Evolutionary conservation across 2,329 filamentous ascomycete species (phyloP).

Genomic region (Dothideomycetidae sp.): DNA sequence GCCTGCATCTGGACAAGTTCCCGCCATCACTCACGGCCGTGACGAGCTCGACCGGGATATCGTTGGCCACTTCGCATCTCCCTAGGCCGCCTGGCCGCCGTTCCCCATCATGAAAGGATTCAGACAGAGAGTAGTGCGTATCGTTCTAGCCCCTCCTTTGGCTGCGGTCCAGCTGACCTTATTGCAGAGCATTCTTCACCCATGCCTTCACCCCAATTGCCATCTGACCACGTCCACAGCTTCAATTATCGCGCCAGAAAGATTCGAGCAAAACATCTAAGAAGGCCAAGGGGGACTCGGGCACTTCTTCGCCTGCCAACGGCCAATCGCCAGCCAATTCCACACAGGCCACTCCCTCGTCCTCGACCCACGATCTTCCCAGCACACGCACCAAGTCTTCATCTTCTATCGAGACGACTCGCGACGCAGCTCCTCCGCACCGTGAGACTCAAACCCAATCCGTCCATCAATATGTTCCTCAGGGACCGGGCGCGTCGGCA

Average conservation of each 20-base stretch:
- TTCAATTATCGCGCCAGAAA: conserved; percentile 35
- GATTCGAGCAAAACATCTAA: conserved; percentile 60
- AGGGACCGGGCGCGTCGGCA: neutral
- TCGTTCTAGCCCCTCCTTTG: conserved; percentile 5
- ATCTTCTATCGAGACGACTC: conserved; percentile 28
- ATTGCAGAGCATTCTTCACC: conserved; percentile 12
- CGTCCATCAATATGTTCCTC: conserved; percentile 7
- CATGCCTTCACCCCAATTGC: conserved; percentile 15
- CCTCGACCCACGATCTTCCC: conserved; percentile 65
- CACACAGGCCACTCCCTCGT: conserved; percentile 62
- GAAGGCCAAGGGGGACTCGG: conserved; percentile 43
- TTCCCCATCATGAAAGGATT: conserved; percentile 71
- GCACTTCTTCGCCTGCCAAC: conserved; percentile 59
- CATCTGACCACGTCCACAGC: conserved; percentile 10
- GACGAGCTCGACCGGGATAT: neutral
- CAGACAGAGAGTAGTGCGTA: conserved; percentile 87
- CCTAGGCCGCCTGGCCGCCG: conserved; percentile 1
- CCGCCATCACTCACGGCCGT: too few species aligned
- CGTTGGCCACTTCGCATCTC: neutral
- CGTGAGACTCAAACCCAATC: conserved; percentile 8
- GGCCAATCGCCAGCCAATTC: conserved; percentile 46
- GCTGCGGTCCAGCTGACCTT: conserved; percentile 9
- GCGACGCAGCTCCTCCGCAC: conserved; percentile 34
- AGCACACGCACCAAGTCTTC: conserved; percentile 78
- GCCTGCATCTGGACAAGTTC: too few species aligned